Percentiles rank a stretch among this genome's conserved stretches.
phyloP scores from a whole-genome alignment of 192 early-diverging fungal species.

The Physocladia obscura region DNA sequence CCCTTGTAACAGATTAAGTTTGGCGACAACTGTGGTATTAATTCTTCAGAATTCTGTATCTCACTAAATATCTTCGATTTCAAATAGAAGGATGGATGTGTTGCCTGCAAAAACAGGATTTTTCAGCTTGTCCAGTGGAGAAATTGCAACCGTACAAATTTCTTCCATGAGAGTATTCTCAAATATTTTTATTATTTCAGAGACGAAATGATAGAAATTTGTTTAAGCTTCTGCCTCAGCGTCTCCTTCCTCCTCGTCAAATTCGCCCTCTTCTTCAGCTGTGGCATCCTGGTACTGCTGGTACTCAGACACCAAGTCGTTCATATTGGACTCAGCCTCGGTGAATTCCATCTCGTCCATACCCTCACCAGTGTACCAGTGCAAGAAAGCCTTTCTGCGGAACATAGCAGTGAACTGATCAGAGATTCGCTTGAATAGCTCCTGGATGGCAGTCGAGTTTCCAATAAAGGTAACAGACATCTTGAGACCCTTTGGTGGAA shows the following conservation, averaged over 20 bases:
- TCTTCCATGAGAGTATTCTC: neutral
- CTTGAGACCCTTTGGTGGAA: constrained; percentile 83
- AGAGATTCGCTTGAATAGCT: constrained; percentile 87
- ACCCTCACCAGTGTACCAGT: constrained; percentile 94
- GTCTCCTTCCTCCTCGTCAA: constrained; percentile 54
- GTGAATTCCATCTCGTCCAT: constrained; percentile 98
- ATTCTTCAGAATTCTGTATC: too few species aligned
- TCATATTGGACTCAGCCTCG: constrained; percentile 95
- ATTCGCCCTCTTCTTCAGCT: constrained; percentile 60
- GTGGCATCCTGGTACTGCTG: constrained; percentile 76
- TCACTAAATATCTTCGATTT: too few species aligned
- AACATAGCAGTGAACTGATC: constrained; percentile 94
- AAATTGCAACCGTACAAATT: too few species aligned
- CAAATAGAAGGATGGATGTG: too few species aligned
- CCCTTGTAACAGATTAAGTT: too few species aligned
- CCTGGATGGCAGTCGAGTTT: constrained; percentile 90
- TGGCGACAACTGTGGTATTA: too few species aligned
- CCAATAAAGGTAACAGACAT: constrained; percentile 95
- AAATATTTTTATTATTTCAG: neutral
- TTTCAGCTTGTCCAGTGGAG: too few species aligned
- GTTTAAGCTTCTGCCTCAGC: constrained; percentile 41
- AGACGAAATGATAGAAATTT: neutral
- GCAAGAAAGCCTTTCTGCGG: constrained; percentile 89
- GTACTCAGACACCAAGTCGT: constrained; percentile 97
- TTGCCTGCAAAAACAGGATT: too few species aligned